phyloP scores from a whole-genome alignment of 352 stramenopile genomes.

The Phytopythium delawarense region DNA sequence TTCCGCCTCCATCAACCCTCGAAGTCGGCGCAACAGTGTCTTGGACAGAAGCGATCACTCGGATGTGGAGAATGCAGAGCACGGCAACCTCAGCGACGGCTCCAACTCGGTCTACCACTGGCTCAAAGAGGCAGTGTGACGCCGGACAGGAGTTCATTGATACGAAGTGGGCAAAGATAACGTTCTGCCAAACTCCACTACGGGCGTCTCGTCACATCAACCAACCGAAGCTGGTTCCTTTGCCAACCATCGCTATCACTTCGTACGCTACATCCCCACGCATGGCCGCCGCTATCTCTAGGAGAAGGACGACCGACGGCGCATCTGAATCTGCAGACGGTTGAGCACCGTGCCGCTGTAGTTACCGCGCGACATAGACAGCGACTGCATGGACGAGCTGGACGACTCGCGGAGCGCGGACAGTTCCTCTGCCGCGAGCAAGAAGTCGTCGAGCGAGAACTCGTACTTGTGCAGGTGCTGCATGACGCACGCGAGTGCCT shows the following conservation, averaged over 20 bases:
- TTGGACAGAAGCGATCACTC: not conserved
- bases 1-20: not conserved
- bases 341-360: conserved; percentile 30
- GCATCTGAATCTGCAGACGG: conserved; percentile 52
- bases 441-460: conserved; percentile 74
- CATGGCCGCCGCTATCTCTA: conserved; percentile 8
- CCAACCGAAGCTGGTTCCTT: too few species aligned
- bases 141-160: too few species aligned
- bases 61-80: not conserved
- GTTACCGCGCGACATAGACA: not conserved
- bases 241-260: too few species aligned
- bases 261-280: too few species aligned
- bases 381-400: conserved; percentile 8
- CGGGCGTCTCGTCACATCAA: too few species aligned
- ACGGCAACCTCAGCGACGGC: conserved; percentile 22
- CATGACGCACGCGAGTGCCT: conserved; percentile 66
- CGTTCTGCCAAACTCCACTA: too few species aligned
- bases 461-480: conserved; percentile 81
- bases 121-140: conserved; percentile 47
- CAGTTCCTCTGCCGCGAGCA: conserved; percentile 56
- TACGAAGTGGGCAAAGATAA: too few species aligned
- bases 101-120: conserved; percentile 58
- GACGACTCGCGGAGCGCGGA: conserved; percentile 15
- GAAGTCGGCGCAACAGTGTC: not conserved
- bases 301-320: conserved; percentile 48